These are phyloP conservation scores for Calocybe indica DNA, from an alignment of 768 basidiomycete species.

Conservation along the genomic window DNA sequence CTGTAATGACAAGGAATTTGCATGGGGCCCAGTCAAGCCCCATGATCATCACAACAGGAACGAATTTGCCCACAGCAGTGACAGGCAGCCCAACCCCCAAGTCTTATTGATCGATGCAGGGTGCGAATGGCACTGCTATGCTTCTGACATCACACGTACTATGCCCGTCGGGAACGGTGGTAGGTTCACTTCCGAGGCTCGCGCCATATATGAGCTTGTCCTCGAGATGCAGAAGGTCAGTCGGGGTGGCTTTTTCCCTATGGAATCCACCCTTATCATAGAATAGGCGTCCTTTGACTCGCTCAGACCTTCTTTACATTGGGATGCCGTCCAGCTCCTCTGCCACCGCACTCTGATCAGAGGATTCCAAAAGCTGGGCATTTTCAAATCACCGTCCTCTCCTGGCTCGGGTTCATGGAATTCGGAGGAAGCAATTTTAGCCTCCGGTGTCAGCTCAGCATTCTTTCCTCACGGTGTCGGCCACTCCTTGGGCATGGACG, in stretches of 20 bases:
- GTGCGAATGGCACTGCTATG: constrained; percentile 69
- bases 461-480: constrained; percentile 96
- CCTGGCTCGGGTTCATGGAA: constrained; percentile 50
- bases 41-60: constrained; percentile 51
- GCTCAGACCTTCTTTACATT: constrained; percentile 75
- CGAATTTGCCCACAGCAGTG: constrained; percentile 33
- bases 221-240: constrained; percentile 83
- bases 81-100: constrained; percentile 47
- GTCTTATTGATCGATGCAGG: constrained; percentile 93
- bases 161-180: constrained; percentile 95
- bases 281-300: constrained; percentile 60
- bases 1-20: constrained; percentile 84
- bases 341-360: constrained; percentile 80
- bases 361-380: constrained; percentile 78
- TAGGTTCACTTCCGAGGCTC: constrained; percentile 76
- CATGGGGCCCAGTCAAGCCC: constrained; percentile 69
- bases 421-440: constrained; percentile 62
- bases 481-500: constrained; percentile 89
- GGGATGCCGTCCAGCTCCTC: constrained; percentile 82
- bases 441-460: constrained; percentile 69
- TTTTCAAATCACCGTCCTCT: constrained; percentile 62
- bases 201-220: constrained; percentile 82
- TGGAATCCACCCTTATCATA: background rate
- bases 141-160: constrained; percentile 64
- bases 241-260: constrained; percentile 4